Evolutionary conservation across 2,329 filamentous ascomycete species (phyloP).

Genomic region (Ophiocordyceps camponoti-floridani): DNA sequence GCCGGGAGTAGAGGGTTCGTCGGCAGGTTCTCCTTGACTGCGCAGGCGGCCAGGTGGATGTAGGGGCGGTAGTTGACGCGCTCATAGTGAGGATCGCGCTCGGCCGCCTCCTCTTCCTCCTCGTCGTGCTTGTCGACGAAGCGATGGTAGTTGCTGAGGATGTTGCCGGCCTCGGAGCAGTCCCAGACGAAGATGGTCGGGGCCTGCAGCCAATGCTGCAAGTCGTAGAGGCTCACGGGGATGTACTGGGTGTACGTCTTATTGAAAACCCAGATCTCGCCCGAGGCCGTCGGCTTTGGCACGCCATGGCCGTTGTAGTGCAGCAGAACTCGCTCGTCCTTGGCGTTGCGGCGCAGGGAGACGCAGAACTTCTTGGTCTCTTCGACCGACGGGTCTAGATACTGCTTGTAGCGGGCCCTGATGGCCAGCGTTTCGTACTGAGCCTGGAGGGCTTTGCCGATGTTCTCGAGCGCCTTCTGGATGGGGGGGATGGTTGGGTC

Average conservation of each 20-base stretch:
- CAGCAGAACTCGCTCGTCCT: constrained; percentile 89
- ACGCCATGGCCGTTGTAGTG: constrained; percentile 98
- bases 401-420: constrained; percentile 92
- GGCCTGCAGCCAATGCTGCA: constrained; percentile 89
- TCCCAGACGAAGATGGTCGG: constrained; percentile 97
- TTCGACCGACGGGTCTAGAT: constrained; percentile 88
- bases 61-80: constrained; percentile 53
- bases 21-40: constrained; percentile 77
- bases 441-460: constrained; percentile 86
- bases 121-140: constrained; percentile 91
- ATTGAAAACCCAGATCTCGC: constrained; percentile 99
- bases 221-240: constrained; percentile 82
- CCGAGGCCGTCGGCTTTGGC: constrained; percentile 83
- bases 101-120: constrained; percentile 61
- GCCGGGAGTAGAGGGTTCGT: constrained; percentile 88
- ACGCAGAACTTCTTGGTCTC: constrained; percentile 95
- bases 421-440: constrained; percentile 95
- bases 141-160: constrained; percentile 83
- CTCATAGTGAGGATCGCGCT: constrained; percentile 65
- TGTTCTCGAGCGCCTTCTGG: constrained; percentile 78
- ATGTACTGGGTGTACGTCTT: constrained; percentile 99
- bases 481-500: constrained; percentile 70
- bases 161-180: constrained; percentile 90
- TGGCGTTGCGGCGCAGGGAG: constrained; percentile 76
- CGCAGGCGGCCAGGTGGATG: constrained; percentile 86